Conservation (phyloP, 2,329 filamentous ascomycete species). For the Pseudophaeomoniella oleicola region DNA sequence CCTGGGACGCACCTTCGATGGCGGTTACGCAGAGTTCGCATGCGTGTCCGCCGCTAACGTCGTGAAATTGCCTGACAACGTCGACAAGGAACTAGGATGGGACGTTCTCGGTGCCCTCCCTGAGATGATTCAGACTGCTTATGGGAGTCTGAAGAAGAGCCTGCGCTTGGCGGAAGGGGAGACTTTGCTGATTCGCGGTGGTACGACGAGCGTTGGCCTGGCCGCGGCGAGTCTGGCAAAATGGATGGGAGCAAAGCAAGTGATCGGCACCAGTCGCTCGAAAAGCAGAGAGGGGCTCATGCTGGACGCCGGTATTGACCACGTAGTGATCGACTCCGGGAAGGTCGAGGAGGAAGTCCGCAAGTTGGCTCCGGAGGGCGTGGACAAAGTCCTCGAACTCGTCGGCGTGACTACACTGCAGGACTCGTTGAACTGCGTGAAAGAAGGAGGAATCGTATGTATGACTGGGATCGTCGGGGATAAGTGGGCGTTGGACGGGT, state of each 20-base stretch:
- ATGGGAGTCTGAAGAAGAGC: constrained; percentile 25
- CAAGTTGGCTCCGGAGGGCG: constrained; percentile 9
- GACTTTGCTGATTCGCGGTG: constrained; percentile 32
- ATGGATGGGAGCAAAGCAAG: constrained; percentile 18
- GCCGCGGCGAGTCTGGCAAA: constrained; percentile 32
- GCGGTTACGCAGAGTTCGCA: constrained; percentile 35
- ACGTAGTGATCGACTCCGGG: constrained; percentile 30
- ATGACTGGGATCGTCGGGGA: constrained; percentile 32
- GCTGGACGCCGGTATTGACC: constrained; percentile 23
- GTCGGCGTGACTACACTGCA: constrained; percentile 26
- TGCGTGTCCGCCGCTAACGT: constrained; percentile 27
- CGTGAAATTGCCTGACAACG: constrained; percentile 15
- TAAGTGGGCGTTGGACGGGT: constrained; percentile 21
- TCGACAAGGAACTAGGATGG: constrained; percentile 21
- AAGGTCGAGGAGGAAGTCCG: constrained; percentile 16
- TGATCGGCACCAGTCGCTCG: constrained; percentile 24
- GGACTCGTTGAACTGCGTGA: constrained; percentile 28
- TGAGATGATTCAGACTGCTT: constrained; percentile 38
- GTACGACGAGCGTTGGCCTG: constrained; percentile 33
- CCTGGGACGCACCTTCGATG: constrained; percentile 31
- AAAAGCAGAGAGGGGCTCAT: constrained; percentile 21
- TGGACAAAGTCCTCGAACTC: constrained; percentile 33
- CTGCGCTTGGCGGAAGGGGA: constrained; percentile 25
- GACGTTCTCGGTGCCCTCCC: constrained; percentile 30
- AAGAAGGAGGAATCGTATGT: constrained; percentile 26